Percentiles rank a stretch among this genome's conserved stretches.
phyloP scores from a whole-genome alignment of 208 protist genomes.

The Histomonas meleagridis region DNA sequence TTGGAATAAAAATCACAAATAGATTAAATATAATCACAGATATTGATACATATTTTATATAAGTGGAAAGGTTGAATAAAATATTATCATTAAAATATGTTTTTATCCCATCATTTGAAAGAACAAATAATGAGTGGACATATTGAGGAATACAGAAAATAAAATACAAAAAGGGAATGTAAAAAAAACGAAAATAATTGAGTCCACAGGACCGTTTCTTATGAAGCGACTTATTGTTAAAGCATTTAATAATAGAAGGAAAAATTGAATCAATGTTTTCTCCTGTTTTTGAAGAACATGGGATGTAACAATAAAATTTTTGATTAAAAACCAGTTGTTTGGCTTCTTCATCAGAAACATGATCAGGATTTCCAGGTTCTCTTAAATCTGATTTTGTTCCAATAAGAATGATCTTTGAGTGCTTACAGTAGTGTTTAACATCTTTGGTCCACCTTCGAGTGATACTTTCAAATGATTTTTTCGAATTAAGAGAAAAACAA shows the following conservation, averaged over 20 bases:
- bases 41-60: no score
- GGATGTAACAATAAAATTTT: not conserved
- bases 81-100: no score
- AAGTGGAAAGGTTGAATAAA: no score
- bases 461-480: not conserved
- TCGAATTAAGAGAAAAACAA: conserved; percentile 42
- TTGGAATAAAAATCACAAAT: no score
- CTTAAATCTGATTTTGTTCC: not conserved
- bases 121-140: no score
- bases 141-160: no score
- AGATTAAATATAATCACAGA: no score
- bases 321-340: not conserved
- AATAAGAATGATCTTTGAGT: conserved; percentile 22
- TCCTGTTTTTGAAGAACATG: not conserved
- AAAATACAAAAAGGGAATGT: no score
- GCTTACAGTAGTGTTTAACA: conserved; percentile 18
- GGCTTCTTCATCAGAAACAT: conserved; percentile 7
- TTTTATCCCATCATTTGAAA: no score
- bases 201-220: no score
- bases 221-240: no score
- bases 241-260: not conserved
- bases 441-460: not conserved
- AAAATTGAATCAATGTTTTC: not conserved
- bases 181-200: no score
- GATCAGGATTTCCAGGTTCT: not conserved